phyloP scores from a whole-genome alignment of 2,329 filamentous ascomycete genomes.

The Dendrostoma leiphaemia region DNA sequence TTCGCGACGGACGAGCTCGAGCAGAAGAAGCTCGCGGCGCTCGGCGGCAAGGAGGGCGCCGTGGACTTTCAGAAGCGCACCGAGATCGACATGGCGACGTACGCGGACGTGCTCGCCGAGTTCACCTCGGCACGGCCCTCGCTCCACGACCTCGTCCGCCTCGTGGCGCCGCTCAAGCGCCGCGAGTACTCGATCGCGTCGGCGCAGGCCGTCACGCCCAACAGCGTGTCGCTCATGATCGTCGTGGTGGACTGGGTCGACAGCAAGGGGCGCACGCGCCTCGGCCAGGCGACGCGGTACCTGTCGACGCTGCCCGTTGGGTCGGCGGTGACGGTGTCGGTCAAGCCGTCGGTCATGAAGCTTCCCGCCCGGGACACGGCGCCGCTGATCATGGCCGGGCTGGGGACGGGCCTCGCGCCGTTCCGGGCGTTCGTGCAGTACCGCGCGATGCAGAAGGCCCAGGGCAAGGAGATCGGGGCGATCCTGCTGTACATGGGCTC shows the following conservation, averaged over 20 bases:
- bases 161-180: constrained; percentile 90
- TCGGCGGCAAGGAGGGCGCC: constrained; percentile 76
- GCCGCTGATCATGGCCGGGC: constrained; percentile 96
- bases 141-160: constrained; percentile 84
- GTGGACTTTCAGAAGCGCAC: constrained; percentile 88
- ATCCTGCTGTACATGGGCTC: constrained; percentile 96
- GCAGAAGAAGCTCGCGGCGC: constrained; percentile 72
- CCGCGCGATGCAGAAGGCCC: constrained; percentile 95
- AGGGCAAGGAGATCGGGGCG: constrained; percentile 89
- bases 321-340: constrained; percentile 79
- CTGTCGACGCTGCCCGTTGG: constrained; percentile 75
- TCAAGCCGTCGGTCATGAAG: constrained; percentile 99
- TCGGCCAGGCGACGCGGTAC: constrained; percentile 91
- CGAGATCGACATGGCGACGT: constrained; percentile 89
- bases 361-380: constrained; percentile 83
- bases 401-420: constrained; percentile 96
- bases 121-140: constrained; percentile 84
- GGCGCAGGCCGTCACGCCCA: constrained; percentile 90
- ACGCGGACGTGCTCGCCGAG: constrained; percentile 84
- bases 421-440: constrained; percentile 99
- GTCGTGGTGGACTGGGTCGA: constrained; percentile 97
- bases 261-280: constrained; percentile 79
- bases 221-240: constrained; percentile 89
- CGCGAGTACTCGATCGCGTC: constrained; percentile 99
- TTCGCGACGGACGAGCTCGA: constrained; percentile 82